Evolutionary conservation across 768 basidiomycete species (phyloP).

Genomic region (Rhizopogon vulgaris): DNA sequence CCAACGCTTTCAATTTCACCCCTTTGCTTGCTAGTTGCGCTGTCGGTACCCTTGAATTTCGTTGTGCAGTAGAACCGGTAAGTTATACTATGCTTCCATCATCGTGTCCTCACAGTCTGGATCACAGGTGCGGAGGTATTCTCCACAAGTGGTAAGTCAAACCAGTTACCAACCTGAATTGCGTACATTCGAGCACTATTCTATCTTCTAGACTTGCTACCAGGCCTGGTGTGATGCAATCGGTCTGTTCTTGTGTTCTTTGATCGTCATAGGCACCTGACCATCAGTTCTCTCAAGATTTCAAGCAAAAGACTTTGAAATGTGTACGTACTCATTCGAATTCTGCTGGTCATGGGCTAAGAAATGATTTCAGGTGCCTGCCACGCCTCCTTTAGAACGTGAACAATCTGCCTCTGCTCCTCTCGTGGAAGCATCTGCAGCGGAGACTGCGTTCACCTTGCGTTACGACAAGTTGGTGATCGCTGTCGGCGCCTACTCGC

Average conservation of each 20-base stretch:
- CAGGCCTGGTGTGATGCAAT: conserved; percentile 77
- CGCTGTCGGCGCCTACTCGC: conserved; percentile 79
- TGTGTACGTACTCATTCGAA: conserved; percentile 41
- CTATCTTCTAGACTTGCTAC: conserved; percentile 42
- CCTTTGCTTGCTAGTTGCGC: conserved; percentile 51
- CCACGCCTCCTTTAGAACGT: conserved; percentile 41
- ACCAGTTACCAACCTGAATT: not conserved
- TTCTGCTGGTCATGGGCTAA: not conserved
- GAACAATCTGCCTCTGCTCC: conserved; percentile 14
- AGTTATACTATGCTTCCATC: conserved; percentile 18
- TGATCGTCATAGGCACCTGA: not conserved
- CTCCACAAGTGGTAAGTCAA: conserved; percentile 46
- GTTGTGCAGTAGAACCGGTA: conserved; percentile 77
- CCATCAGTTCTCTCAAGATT: conserved; percentile 35
- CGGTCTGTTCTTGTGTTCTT: conserved; percentile 30
- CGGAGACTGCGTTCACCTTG: conserved; percentile 43
- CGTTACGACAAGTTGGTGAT: conserved; percentile 79
- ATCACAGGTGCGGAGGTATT: conserved; percentile 46
- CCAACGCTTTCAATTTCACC: conserved; percentile 34
- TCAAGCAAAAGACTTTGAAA: conserved; percentile 49
- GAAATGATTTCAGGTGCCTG: conserved; percentile 46
- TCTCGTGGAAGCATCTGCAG: conserved; percentile 10
- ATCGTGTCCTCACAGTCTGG: conserved; percentile 1
- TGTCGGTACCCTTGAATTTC: conserved; percentile 80
- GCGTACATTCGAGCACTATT: not conserved